Evolutionary conservation across 371 early-diverging fungal species (phyloP).

Genomic region (Gilbertella persicaria): DNA sequence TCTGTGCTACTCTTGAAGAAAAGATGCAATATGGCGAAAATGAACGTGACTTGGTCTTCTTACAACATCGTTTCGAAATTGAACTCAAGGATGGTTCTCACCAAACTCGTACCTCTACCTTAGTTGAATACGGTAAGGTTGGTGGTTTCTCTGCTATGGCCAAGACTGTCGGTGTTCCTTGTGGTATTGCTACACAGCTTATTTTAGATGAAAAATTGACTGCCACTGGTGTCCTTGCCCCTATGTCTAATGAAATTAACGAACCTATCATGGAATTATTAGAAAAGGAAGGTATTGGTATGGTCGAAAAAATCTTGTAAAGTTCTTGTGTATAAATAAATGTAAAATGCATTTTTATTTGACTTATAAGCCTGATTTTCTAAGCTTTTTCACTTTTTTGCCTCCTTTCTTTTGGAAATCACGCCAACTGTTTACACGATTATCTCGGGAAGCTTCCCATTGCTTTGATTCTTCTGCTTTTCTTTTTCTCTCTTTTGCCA

Average conservation of each 20-base stretch:
- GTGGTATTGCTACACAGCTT: slow-evolving; percentile 93
- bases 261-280: slow-evolving; percentile 87
- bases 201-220: slow-evolving; percentile 82
- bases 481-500: slow-evolving; percentile 52
- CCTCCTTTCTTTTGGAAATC: slow-evolving; percentile 66
- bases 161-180: slow-evolving; percentile 96
- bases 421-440: slow-evolving; percentile 71
- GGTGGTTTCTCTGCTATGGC: slow-evolving; percentile 96
- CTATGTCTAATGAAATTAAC: slow-evolving; percentile 88
- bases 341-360: not conserved
- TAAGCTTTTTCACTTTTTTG: slow-evolving; percentile 49
- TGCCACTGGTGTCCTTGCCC: slow-evolving; percentile 89
- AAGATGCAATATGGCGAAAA: slow-evolving; percentile 89
- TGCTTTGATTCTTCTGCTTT: slow-evolving; percentile 70
- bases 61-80: slow-evolving; percentile 96
- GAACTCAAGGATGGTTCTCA: slow-evolving; percentile 76
- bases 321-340: too few relatives aligned
- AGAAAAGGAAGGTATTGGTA: slow-evolving; percentile 85
- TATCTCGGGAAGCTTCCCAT: slow-evolving; percentile 74
- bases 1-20: slow-evolving; percentile 93
- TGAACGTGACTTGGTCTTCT: slow-evolving; percentile 96
- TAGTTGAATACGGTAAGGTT: slow-evolving; percentile 92
- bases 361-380: slow-evolving; percentile 15
- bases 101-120: slow-evolving; percentile 88
- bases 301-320: slow-evolving; percentile 82